Evolutionary conservation across 2,329 filamentous ascomycete genomes (phyloP), one percentile per base, ranked within the genome.

Genomic region (Cercospora sp.): DNA sequence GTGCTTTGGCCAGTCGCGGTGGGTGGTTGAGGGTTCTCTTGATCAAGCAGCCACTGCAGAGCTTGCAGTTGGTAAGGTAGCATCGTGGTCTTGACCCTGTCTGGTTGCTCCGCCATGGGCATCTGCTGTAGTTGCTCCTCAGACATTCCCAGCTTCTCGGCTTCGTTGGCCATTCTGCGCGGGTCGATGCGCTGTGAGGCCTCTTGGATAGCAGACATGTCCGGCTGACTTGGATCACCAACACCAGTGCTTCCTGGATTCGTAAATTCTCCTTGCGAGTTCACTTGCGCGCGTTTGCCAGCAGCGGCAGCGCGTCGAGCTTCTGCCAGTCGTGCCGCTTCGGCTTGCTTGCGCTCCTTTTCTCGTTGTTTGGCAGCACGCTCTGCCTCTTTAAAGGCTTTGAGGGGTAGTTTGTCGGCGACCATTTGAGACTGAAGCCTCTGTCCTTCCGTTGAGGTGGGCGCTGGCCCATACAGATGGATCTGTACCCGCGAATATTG

Each of bases 51-150:
- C 93, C 93, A 97, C 16, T 89, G 88, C 45, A 97, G 81, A 6
- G 92, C 93, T 82, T 94, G 83, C 60, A 87, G 86, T 75, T 97
- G 93, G 78, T 96, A 95, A 1, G 92, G 90, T 67, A 96, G 83
- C 60, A 97, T 82, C 45, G 86, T 81, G 0, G 92, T 91, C 26
- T 84, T 81, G 51, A 97, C 81, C 5, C 83, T 81, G 6, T 81
- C 74, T 0, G 93, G 93, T 72, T 93, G 91, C 3, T 86, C 79
- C 2, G 90, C 91, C 83, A 87, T 87, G 0, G 91, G 90, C 87
- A 96, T 87, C 53, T 87, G 86, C 6, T 87, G 85, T 63, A 97
- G 81, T 16, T 89, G 83, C 1, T 88, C 84, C 79, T 96, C 92
- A 42, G 88, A 87, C 73, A 89, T 84, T 1, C 91, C 90, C 73